phyloP scores from a whole-genome alignment of 441 rosid species.

The Erysimum pusillum region DNA sequence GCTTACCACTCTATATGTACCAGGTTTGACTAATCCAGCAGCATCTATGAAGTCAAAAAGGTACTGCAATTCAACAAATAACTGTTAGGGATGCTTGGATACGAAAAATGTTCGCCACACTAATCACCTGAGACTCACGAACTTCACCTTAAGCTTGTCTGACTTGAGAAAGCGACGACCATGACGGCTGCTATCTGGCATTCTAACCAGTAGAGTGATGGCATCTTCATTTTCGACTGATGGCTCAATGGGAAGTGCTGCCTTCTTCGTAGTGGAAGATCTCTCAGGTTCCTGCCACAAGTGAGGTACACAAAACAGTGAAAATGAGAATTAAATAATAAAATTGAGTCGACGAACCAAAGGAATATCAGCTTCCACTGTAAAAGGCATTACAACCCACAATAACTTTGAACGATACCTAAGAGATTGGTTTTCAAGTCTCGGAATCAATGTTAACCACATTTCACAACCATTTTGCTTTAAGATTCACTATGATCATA shows the following conservation, averaged over 20 bases:
- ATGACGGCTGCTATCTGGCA: slow-evolving; percentile 87
- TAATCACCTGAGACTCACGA: slow-evolving; percentile 8
- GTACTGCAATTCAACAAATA: slow-evolving; percentile 51
- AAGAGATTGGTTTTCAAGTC: neutral
- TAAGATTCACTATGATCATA: slow-evolving; percentile 16
- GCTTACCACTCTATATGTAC: slow-evolving; percentile 81
- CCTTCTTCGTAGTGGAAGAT: slow-evolving; percentile 50
- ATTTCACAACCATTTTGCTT: slow-evolving; percentile 17
- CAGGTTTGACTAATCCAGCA: slow-evolving; percentile 68
- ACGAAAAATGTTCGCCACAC: neutral
- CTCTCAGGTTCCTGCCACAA: slow-evolving; percentile 56
- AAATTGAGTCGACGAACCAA: neutral
- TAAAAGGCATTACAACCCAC: neutral
- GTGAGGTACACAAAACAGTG: slow-evolving; percentile 18
- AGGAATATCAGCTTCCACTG: slow-evolving; percentile 16
- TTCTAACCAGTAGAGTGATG: slow-evolving; percentile 66
- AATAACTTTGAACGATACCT: neutral
- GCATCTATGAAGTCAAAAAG: slow-evolving; percentile 81
- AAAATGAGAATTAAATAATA: slow-evolving; percentile 2
- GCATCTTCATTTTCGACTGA: slow-evolving; percentile 61
- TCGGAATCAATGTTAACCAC: slow-evolving; percentile 11
- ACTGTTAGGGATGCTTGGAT: slow-evolving; percentile 43
- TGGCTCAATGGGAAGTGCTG: slow-evolving; percentile 74
- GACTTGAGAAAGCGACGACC: slow-evolving; percentile 81
- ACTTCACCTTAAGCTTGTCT: slow-evolving; percentile 78